A percentile compares a stretch with the other conserved stretches of the same genome.
These are phyloP conservation scores for Hura crepitans DNA, from an alignment of 441 rosid species.

Conservation along the genomic window DNA sequence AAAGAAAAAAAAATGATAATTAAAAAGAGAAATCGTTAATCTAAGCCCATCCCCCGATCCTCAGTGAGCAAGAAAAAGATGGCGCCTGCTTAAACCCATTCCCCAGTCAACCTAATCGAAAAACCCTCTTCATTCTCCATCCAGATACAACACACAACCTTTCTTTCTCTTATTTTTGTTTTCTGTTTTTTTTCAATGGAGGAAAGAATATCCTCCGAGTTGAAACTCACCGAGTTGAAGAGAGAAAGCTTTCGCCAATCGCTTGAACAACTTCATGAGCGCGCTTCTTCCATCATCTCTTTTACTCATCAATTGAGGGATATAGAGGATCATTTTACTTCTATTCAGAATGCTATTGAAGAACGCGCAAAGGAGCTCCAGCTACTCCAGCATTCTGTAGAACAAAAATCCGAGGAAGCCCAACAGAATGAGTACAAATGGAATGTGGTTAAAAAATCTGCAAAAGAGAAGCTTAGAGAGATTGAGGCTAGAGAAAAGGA, in stretches of 20 bases:
- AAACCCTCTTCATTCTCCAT: too few relatives aligned
- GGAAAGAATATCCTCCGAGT: slow-evolving; percentile 15
- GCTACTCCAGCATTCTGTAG: neutral
- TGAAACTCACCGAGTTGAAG: slow-evolving; percentile 17
- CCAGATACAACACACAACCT: too few relatives aligned
- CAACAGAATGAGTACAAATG: neutral
- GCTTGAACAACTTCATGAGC: slow-evolving; percentile 12
- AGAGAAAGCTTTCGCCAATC: slow-evolving; percentile 10
- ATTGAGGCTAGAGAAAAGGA: slow-evolving; percentile 6
- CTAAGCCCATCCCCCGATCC: too few relatives aligned
- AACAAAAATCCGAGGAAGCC: neutral
- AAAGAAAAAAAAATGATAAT: too few relatives aligned
- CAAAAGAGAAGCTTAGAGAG: slow-evolving; percentile 1
- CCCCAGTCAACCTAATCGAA: too few relatives aligned
- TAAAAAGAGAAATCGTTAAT: too few relatives aligned
- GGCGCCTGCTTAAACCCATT: too few relatives aligned
- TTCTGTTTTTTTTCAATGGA: slow-evolving; percentile 8
- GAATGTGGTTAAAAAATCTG: too few relatives aligned
- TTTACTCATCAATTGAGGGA: slow-evolving; percentile 29
- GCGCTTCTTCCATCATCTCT: slow-evolving; percentile 13
- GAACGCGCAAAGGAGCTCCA: slow-evolving; percentile 7
- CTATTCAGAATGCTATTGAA: slow-evolving; percentile 8
- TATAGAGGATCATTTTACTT: slow-evolving; percentile 16
- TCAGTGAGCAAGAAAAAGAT: too few relatives aligned
- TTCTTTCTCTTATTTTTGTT: too few relatives aligned